Evolutionary conservation across 176 grass and related monocot species (phyloP).

Genomic region (Elaeis guineensis): DNA sequence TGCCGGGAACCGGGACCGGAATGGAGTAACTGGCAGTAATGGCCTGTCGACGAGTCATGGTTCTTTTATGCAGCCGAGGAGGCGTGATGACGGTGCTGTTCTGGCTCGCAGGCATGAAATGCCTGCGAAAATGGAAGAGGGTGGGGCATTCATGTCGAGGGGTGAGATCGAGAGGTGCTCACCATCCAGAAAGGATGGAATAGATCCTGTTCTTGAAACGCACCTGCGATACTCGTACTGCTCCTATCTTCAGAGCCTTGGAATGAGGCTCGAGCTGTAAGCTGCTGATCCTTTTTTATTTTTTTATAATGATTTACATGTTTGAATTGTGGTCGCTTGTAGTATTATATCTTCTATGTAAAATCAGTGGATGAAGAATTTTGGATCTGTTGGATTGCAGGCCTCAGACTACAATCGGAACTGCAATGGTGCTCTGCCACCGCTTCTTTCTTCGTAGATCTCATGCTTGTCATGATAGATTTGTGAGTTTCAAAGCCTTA

Average conservation of each 20-base stretch:
- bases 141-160: slow-evolving; percentile 24
- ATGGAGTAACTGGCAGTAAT: too few species aligned
- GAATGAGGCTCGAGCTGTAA: slow-evolving; percentile 40
- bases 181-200: slow-evolving; percentile 48
- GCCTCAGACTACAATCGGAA: slow-evolving; percentile 46
- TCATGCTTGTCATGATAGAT: slow-evolving; percentile 60
- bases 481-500: slow-evolving; percentile 28
- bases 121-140: background rate
- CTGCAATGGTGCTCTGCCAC: slow-evolving; percentile 53
- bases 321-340: too few species aligned
- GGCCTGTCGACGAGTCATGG: too few species aligned
- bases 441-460: slow-evolving; percentile 59
- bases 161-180: slow-evolving; percentile 55
- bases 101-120: background rate
- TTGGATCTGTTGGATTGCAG: slow-evolving; percentile 23
- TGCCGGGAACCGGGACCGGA: too few species aligned
- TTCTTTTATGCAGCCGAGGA: too few species aligned
- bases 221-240: slow-evolving; percentile 50
- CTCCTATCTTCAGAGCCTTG: slow-evolving; percentile 49
- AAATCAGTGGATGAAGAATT: too few species aligned
- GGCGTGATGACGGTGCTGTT: too few species aligned
- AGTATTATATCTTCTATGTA: too few species aligned
- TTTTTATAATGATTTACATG: too few species aligned
- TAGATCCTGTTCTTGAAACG: slow-evolving; percentile 39
- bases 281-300: background rate